phyloP scores from a whole-genome alignment of 129 eudicot genomes.

The Arctium minus region DNA sequence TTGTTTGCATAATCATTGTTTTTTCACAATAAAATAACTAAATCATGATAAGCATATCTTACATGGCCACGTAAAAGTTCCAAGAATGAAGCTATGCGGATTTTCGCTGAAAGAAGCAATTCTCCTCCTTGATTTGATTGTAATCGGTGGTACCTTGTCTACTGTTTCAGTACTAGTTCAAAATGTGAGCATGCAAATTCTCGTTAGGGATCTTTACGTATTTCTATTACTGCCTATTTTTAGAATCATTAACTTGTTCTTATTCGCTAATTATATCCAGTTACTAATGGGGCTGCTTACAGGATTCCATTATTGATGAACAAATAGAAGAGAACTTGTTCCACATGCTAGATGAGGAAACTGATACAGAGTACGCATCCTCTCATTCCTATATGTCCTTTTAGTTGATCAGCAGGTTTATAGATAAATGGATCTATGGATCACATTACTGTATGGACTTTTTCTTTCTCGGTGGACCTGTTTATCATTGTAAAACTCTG shows the following conservation, averaged over 20 bases:
- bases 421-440: background rate
- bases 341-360: constrained; percentile 96
- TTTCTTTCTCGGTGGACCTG: constrained; percentile 6
- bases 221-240: background rate
- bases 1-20: constrained; percentile 1
- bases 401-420: constrained; percentile 1
- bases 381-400: constrained; percentile 6
- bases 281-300: constrained; percentile 34
- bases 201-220: background rate
- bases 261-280: background rate
- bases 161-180: background rate
- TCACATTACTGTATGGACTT: background rate
- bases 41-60: constrained; percentile 2
- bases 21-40: background rate
- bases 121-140: background rate
- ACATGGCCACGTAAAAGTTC: constrained; percentile 1
- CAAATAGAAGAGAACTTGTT: constrained; percentile 88
- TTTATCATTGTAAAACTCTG: background rate
- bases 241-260: constrained; percentile 16
- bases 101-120: background rate
- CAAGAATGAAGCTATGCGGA: background rate
- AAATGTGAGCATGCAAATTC: constrained; percentile 2
- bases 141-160: background rate
- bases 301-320: constrained; percentile 83
- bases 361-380: constrained; percentile 78